Evolutionary conservation across 306 rosid genomes (phyloP), one percentile per base, ranked within the genome.

Genomic region (Prosopis cineraria): DNA sequence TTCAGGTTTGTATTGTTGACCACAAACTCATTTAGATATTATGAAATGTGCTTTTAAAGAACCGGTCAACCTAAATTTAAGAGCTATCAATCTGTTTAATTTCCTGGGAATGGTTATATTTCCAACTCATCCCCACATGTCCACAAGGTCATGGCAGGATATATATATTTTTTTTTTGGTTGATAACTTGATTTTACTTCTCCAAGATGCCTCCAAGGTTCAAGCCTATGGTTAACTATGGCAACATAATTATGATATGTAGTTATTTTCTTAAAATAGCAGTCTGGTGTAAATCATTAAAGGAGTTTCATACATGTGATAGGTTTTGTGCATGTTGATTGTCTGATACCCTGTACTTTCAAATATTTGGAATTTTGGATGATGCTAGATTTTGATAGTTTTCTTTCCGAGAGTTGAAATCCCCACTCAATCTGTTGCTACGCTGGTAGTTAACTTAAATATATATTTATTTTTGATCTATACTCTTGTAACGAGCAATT

Each of bases 1-100:
- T 94, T 77, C 96, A 92, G 94, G 98, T 94, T 79, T 75, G 75
- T 75, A 37, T 70, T 66, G 7, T 53, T 62, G 6, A 50, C 10
- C 59, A 43, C 53, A 30, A 45, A n/a, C 33, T 72, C 73, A 44
- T n/a, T 10, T 52, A 22, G 59, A 66, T 37, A 24, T 66, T 55
- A 64, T 31, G 44, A 11, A 66, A 27, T 44, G 9, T 29, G 47
- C 22, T 78, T 70, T 70, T 67, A 27, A 53, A 27, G 13, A 72
- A 24, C 31, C 25, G 63, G 25, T 56, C 63, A 56, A 56, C 7
- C 63, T 56, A 25, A 70, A 45, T 17, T 16, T 8, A 3, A 19
- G 30, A n/a, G 36, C 48, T 52, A 36, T 52, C 7, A 13, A 72
- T 10, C 25, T 6, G 34, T 55, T 55, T 55, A 55, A 3, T 37